Conservation (phyloP, 495 filamentous ascomycete species). For the Aspergillus bridgeri region DNA sequence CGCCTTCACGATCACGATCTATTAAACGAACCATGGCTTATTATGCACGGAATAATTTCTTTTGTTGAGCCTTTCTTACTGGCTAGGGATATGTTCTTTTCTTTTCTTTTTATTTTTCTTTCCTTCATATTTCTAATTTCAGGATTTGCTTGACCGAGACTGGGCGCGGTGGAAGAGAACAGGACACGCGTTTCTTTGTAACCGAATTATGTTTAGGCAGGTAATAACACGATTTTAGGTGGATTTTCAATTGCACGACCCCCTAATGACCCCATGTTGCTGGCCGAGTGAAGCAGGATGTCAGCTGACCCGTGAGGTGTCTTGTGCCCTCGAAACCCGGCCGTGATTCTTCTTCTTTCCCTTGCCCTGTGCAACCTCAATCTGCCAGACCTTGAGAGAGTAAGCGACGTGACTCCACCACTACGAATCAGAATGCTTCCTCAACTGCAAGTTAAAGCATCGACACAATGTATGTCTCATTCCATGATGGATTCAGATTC, state of each 20-base stretch:
- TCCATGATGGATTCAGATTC: not conserved
- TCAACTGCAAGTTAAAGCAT: not conserved
- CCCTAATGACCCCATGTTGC: not conserved
- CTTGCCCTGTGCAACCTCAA: not conserved
- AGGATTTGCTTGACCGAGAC: not conserved
- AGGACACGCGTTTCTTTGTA: not conserved
- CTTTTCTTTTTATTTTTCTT: not conserved
- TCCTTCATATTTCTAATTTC: not conserved
- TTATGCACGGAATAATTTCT: not conserved
- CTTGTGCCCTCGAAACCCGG: not conserved
- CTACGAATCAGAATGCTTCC: not conserved
- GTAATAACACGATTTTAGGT: not conserved
- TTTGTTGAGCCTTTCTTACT: constrained; percentile 3
- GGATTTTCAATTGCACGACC: not conserved
- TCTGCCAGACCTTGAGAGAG: not conserved
- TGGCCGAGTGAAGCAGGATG: not conserved
- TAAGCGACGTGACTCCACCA: not conserved
- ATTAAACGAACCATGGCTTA: not conserved
- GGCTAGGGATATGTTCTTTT: not conserved
- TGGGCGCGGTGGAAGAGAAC: not conserved
- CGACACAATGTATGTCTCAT: not conserved
- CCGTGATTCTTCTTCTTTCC: not conserved
- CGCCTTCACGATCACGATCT: not conserved
- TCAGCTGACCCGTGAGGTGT: not conserved
- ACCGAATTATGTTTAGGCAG: not conserved